A percentile compares a stretch with the other conserved stretches of the same genome.
Conservation (phyloP, 1,284 basidiomycete genomes). For the Apiotrichum domesticum region DNA sequence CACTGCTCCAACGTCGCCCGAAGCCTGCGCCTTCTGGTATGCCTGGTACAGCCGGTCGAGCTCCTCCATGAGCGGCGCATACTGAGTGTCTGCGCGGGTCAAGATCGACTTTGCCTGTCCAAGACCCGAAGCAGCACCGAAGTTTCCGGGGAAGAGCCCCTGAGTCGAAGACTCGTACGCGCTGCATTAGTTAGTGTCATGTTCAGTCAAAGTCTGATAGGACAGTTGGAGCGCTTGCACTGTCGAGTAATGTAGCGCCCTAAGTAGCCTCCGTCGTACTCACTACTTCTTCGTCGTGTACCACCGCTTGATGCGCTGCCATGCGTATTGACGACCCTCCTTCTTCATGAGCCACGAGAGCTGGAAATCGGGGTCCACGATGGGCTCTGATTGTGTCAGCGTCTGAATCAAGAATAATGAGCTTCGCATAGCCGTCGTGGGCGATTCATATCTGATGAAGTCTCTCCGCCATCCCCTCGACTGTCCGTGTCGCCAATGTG, state of each 20-base stretch:
- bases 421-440: no score
- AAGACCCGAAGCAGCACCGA: no score
- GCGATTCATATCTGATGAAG: no score
- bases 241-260: no score
- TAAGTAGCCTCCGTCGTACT: neutral
- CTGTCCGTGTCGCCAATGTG: no score
- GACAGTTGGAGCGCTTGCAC: no score
- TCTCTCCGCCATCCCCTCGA: no score
- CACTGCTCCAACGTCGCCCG: neutral
- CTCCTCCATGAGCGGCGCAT: neutral
- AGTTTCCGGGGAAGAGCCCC: no score
- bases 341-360: neutral
- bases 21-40: slow-evolving; percentile 1
- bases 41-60: neutral
- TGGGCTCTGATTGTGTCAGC: slow-evolving; percentile 5
- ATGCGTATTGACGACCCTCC: neutral
- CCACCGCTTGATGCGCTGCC: slow-evolving; percentile 1
- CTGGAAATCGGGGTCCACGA: slow-evolving; percentile 7
- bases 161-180: no score
- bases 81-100: neutral
- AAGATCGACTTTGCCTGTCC: neutral
- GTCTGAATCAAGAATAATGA: no score
- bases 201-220: no score
- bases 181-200: no score
- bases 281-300: neutral